Evolutionary conservation across 2,329 filamentous ascomycete species (phyloP).

Genomic region (Alternaria consortialis): DNA sequence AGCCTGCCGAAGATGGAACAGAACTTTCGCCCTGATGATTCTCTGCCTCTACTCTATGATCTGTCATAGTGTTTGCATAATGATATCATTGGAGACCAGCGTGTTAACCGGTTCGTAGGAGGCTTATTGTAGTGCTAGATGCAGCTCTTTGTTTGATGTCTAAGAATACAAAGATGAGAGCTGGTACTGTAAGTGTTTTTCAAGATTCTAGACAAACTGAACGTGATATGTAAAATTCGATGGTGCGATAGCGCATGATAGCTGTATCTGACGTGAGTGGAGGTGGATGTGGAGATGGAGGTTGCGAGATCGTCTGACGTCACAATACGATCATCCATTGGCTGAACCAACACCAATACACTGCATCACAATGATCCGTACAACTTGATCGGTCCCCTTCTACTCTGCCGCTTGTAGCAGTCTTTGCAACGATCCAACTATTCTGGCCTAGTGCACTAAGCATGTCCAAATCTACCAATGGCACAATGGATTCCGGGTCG

Average conservation of each 20-base stretch:
- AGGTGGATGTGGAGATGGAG: background rate
- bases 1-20: background rate
- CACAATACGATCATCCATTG: slow-evolving; percentile 13
- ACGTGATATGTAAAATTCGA: background rate
- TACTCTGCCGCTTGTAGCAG: background rate
- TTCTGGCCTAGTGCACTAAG: slow-evolving; percentile 10
- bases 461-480: slow-evolving; percentile 17
- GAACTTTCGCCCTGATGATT: background rate
- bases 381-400: slow-evolving; percentile 10
- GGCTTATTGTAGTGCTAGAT: background rate
- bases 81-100: background rate
- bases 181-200: background rate
- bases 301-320: slow-evolving; percentile 15
- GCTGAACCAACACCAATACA: slow-evolving; percentile 3
- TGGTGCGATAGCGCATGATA: background rate
- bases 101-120: background rate
- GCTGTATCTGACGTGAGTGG: background rate
- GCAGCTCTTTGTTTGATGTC: background rate
- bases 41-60: background rate
- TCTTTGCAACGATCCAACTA: slow-evolving; percentile 14
- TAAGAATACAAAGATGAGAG: background rate
- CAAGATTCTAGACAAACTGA: background rate
- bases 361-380: slow-evolving; percentile 4
- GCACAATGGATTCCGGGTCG: slow-evolving; percentile 4
- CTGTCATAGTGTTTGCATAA: background rate